Evolutionary conservation across 2,329 filamentous ascomycete species (phyloP), one percentile per base, ranked within the genome.

Genomic region (Sphaerulina musiva): DNA sequence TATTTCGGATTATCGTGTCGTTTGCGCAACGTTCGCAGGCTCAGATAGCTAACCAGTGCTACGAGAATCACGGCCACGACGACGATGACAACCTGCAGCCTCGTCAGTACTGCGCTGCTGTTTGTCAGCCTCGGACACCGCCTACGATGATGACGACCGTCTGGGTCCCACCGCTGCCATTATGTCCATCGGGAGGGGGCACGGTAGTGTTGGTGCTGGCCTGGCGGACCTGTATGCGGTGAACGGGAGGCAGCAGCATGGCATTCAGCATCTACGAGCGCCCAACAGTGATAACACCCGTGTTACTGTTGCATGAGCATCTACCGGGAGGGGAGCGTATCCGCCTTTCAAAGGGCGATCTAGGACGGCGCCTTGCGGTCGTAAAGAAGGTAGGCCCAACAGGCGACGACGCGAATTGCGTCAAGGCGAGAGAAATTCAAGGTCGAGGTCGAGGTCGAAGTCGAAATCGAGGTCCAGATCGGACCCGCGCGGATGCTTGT

Each of bases 1-100:
- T 62, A 68, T 56, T 56, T 65, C 8, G 68, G 64, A 23, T 62
- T 63, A 29, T 62, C 53, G 46, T 68, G 52, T 31, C 54, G 54
- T 53, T 46, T 47, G n/a, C 59, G 55, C 20, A 62, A 40, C 11
- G 40, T 52, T 49, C 59, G 58, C 32, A 62, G 43, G 17, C 54
- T 38, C 29, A 56, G 32, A 41, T 52, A 49, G 34, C 54, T 32
- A 43, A 55, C 40, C n/a, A 56, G 42, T 10, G 36, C 47, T 6
- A 58, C 46, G 7, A 60, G 32, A 20, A 58, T 46, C 17, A 48
- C 47, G 5, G 52, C 54, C 26, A 59, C 58, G 34, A 58, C 45
- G 17, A 50, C 53, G 36, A 55, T 56, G 12, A 55, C 56, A 12
- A 60, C 58, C 59, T 62, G 46, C 10, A 26, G 17, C 34, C 51